Percentiles rank a stretch among this genome's conserved stretches.
phyloP scores from a whole-genome alignment of 805 yeast genomes.

The Candida montana region DNA sequence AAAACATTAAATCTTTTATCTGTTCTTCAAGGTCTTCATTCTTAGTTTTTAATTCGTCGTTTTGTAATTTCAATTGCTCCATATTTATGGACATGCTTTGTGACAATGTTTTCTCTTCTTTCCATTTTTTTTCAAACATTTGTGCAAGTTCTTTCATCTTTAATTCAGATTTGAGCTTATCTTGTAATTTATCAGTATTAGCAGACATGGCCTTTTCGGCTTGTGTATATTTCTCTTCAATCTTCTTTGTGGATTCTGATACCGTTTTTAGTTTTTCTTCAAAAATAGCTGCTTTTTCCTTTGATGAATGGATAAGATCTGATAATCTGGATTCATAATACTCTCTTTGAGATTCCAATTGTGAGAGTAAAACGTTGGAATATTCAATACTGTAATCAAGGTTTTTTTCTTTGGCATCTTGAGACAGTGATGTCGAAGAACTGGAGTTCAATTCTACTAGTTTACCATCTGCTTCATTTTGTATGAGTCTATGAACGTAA shows the following conservation, averaged over 20 bases:
- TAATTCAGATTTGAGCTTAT: background rate
- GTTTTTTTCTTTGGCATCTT: constrained; percentile 32
- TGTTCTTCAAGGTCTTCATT: constrained; percentile 55
- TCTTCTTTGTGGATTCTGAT: background rate
- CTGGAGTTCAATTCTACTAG: constrained; percentile 57
- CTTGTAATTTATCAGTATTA: background rate
- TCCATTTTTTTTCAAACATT: constrained; percentile 4
- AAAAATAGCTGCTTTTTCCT: constrained; percentile 10
- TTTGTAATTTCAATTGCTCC: constrained; percentile 29
- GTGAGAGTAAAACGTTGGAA: constrained; percentile 70
- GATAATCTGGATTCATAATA: constrained; percentile 58
- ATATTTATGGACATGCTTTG: constrained; percentile 37
- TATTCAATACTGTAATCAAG: constrained; percentile 72
- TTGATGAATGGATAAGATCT: constrained; percentile 24
- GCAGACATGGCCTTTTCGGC: background rate
- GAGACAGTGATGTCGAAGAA: constrained; percentile 6
- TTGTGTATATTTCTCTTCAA: background rate
- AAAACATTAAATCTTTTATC: constrained; percentile 76
- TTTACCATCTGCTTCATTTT: constrained; percentile 85
- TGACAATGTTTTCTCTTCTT: constrained; percentile 43
- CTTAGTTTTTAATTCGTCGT: constrained; percentile 30
- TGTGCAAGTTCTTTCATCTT: constrained; percentile 3
- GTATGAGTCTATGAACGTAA: constrained; percentile 80
- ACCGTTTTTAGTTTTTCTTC: constrained; percentile 1
- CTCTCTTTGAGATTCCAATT: constrained; percentile 80